Evolutionary conservation across 2,329 filamentous ascomycete genomes (phyloP).

Genomic region (Colletotrichum chrysophilum): DNA sequence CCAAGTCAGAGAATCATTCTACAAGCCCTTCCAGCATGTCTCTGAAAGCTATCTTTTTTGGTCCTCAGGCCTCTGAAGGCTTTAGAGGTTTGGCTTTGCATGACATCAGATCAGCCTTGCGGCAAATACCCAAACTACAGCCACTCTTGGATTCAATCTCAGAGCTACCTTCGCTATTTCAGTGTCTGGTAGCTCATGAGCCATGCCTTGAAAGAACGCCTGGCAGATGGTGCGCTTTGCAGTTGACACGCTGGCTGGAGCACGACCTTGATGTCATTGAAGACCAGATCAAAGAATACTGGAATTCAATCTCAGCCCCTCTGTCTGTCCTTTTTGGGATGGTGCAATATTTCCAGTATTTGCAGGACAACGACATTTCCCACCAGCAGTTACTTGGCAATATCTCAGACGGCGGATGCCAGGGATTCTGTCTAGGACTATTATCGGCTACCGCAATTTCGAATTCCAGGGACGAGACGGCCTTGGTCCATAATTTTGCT

Average conservation of each 20-base stretch:
- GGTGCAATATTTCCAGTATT: background rate
- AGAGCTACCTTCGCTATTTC: background rate
- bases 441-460: background rate
- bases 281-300: background rate
- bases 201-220: background rate
- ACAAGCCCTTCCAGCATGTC: background rate
- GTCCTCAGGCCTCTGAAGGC: background rate
- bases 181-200: background rate
- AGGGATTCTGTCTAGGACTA: background rate
- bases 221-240: background rate
- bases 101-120: background rate
- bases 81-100: background rate
- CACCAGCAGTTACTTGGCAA: background rate
- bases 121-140: background rate
- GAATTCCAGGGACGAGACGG: background rate
- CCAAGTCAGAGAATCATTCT: background rate
- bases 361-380: background rate
- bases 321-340: background rate
- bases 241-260: background rate
- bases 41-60: background rate
- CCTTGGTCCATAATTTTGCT: background rate
- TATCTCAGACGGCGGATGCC: background rate
- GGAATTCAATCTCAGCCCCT: background rate
- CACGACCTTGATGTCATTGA: background rate
- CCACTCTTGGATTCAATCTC: background rate